Base-by-base conservation (phyloP, 495 filamentous ascomycete species). In the Aspergillus bertholletiae region DNA sequence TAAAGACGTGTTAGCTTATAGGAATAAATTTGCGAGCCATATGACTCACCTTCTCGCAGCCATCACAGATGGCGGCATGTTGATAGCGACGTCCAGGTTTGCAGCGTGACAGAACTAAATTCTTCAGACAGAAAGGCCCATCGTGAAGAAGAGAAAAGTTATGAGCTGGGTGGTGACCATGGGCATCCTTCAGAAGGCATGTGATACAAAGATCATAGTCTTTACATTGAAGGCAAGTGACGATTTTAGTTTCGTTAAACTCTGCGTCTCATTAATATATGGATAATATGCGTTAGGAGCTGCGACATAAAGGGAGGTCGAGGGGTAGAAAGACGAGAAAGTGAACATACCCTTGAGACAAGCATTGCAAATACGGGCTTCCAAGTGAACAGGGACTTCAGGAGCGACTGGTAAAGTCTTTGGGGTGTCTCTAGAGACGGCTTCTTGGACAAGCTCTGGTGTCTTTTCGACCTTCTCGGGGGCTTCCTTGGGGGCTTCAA, bases 151-250 rank as follows among this genome's bases (percentile, higher is more conserved):
- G 55, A 7, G 57, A 72, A 65, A 99, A 97, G 28, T 76, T 82
- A 64, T 99, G 94, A 55, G 81, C 88, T 49, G 94, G 94, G 65
- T 99, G 88, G 64, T 99, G 94, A 37, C 95, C 95, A 63, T 99
- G 94, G 59, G 84, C 84, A 66, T 86, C 78, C 43, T 73, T 79
- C 47, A 84, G 70, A 37, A 93, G 88, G 73, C 94, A 99, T 26
- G 72, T 68, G 51, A 89, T 78, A 80, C 94, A 99, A 27, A 99
- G 83, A 62, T 97, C 93, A 66, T 83, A 97, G 70, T 97, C 93
- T 3, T 89, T 86, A 66, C 94, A 99, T 39, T 78, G 74, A 9
- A 75, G 80, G 80, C 94, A 99, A 54, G 88, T 89, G 53, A 97
- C 84, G 65, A 97, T 91, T 46, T 88, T 80, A 24, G 76, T 74